phyloP scores from a whole-genome alignment of 2,329 filamentous ascomycete genomes.

The Venturia effusa region DNA sequence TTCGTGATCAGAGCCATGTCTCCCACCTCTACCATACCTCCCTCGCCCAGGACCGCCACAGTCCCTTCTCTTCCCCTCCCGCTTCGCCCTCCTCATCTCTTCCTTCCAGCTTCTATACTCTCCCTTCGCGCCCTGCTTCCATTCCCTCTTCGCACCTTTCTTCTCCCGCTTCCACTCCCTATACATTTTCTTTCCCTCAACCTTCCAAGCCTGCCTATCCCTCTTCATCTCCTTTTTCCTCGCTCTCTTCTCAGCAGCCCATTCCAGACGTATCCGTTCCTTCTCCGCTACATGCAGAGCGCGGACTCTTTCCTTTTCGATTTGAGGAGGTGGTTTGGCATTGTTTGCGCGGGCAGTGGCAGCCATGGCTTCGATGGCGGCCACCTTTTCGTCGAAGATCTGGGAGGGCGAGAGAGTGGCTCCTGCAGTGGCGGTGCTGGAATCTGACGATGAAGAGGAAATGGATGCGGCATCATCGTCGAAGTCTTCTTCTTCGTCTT shows the following conservation, averaged over 20 bases:
- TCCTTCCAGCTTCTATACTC: not conserved
- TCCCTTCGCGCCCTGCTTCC: not conserved
- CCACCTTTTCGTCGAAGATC: conserved; percentile 1
- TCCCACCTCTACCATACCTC: not conserved
- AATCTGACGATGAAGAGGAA: not conserved
- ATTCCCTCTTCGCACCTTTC: not conserved
- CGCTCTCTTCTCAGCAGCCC: not conserved
- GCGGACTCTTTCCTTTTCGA: not conserved
- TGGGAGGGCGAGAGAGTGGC: not conserved
- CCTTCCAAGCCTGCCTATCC: not conserved
- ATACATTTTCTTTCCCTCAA: not conserved
- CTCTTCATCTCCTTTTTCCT: conserved; percentile 5
- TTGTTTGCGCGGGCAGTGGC: not conserved
- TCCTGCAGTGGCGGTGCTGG: not conserved
- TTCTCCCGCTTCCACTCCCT: not conserved
- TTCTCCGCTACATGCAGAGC: not conserved
- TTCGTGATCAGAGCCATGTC: not conserved
- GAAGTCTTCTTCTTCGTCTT: conserved; percentile 1
- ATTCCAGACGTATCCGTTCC: not conserved
- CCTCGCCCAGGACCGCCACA: not conserved
- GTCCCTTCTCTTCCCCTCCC: conserved; percentile 8
- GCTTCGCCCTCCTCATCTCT: conserved; percentile 3
- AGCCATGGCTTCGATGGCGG: conserved; percentile 3
- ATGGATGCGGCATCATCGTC: conserved; percentile 3
- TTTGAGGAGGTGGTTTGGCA: not conserved